phyloP scores from a whole-genome alignment of 305 asterid species.

The Fraxinus ornus region DNA sequence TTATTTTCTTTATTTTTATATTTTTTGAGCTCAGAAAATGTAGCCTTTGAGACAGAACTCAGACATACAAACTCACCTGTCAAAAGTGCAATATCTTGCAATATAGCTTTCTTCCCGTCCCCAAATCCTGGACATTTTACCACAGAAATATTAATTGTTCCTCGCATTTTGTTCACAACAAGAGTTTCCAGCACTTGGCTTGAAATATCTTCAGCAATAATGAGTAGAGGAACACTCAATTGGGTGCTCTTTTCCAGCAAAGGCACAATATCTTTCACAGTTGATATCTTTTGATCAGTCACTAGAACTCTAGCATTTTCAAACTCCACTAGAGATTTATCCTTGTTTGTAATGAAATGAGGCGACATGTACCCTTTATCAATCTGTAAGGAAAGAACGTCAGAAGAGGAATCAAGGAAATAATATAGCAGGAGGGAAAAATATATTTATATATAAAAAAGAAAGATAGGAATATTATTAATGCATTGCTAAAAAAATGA shows the following conservation, averaged over 20 bases:
- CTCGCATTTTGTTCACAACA: background rate
- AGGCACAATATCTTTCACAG: background rate
- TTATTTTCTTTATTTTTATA: background rate
- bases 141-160: background rate
- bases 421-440: background rate
- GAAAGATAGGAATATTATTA: background rate
- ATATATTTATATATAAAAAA: no score
- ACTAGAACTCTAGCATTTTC: background rate
- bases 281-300: background rate
- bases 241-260: background rate
- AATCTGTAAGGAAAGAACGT: background rate
- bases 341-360: background rate
- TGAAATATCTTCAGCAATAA: background rate
- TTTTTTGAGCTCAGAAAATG: background rate
- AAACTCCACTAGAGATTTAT: background rate
- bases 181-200: background rate
- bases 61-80: conserved; percentile 52
- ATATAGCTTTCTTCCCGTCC: background rate
- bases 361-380: background rate
- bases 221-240: background rate
- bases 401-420: background rate
- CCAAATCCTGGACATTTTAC: background rate
- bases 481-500: background rate
- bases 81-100: conserved; percentile 66
- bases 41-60: background rate